phyloP scores from a whole-genome alignment of 208 protist species.

The Leishmania aethiopica region DNA sequence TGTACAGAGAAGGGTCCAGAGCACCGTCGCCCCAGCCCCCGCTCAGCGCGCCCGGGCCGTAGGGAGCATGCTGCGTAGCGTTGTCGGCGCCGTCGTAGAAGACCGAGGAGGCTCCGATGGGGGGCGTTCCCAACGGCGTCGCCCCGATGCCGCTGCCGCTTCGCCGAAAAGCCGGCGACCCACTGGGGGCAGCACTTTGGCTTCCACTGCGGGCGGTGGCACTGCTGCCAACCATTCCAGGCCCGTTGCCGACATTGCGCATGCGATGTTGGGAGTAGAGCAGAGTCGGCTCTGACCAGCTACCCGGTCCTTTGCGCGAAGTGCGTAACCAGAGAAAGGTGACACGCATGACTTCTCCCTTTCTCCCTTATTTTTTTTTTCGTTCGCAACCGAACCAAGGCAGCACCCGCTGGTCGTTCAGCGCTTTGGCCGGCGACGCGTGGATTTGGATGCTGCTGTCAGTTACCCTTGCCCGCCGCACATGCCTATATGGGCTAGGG shows the following conservation, averaged over 20 bases:
- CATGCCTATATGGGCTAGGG: not conserved
- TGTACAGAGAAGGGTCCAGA: constrained; percentile 35
- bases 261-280: constrained; percentile 11
- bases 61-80: constrained; percentile 13
- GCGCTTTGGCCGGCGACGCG: not conserved
- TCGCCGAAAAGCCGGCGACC: constrained; percentile 4
- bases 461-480: not conserved
- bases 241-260: not conserved
- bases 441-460: not conserved
- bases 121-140: not conserved
- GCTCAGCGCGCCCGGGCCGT: constrained; percentile 16
- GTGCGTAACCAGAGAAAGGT: constrained; percentile 39
- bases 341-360: constrained; percentile 10
- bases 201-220: not conserved
- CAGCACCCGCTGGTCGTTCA: not conserved
- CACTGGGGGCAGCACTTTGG: not conserved
- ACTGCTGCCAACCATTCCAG: not conserved
- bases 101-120: constrained; percentile 9
- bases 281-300: constrained; percentile 50
- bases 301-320: constrained; percentile 60
- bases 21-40: constrained; percentile 11
- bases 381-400: not conserved
- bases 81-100: constrained; percentile 37
- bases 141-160: constrained; percentile 1
- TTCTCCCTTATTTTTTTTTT: not conserved